Evolutionary conservation across 2,329 filamentous ascomycete genomes (phyloP).

Genomic region (Fusarium phyllophilum): DNA sequence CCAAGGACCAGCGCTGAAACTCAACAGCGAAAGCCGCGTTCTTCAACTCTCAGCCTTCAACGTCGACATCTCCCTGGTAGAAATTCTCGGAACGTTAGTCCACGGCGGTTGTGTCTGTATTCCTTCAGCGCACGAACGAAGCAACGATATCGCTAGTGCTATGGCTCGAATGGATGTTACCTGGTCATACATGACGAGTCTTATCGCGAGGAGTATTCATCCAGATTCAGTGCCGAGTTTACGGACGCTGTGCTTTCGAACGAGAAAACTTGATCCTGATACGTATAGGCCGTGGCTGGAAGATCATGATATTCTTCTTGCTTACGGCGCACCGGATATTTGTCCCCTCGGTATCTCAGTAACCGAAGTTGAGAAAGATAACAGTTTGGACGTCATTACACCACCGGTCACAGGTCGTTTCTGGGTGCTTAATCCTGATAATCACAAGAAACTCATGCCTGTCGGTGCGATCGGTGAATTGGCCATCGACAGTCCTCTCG

Average conservation of each 20-base stretch:
- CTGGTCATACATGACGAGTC: slow-evolving; percentile 67
- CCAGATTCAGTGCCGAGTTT: slow-evolving; percentile 52
- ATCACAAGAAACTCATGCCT: slow-evolving; percentile 61
- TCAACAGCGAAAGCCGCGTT: slow-evolving; percentile 63
- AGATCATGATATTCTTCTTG: slow-evolving; percentile 58
- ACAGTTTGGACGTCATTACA: slow-evolving; percentile 55
- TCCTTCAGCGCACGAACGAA: slow-evolving; percentile 60
- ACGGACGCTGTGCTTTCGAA: slow-evolving; percentile 58
- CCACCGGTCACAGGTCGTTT: slow-evolving; percentile 61
- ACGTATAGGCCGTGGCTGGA: slow-evolving; percentile 59
- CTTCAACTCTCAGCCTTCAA: slow-evolving; percentile 65
- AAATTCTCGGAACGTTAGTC: slow-evolving; percentile 63
- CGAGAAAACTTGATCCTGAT: slow-evolving; percentile 61
- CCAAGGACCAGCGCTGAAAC: slow-evolving; percentile 61
- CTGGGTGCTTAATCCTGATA: slow-evolving; percentile 63
- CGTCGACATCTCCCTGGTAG: slow-evolving; percentile 63
- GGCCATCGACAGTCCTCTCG: slow-evolving; percentile 63
- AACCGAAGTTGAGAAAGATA: slow-evolving; percentile 52
- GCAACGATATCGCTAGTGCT: slow-evolving; percentile 60
- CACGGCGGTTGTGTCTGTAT: slow-evolving; percentile 69
- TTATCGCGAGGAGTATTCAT: slow-evolving; percentile 61
- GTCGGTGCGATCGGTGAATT: slow-evolving; percentile 67
- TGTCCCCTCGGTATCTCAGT: slow-evolving; percentile 63
- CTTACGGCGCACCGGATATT: slow-evolving; percentile 62
- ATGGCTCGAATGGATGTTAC: slow-evolving; percentile 63